Percentiles rank a stretch among this genome's conserved stretches.
Conservation (phyloP, 371 early-diverging fungal genomes). For the Mortierella sp. region DNA sequence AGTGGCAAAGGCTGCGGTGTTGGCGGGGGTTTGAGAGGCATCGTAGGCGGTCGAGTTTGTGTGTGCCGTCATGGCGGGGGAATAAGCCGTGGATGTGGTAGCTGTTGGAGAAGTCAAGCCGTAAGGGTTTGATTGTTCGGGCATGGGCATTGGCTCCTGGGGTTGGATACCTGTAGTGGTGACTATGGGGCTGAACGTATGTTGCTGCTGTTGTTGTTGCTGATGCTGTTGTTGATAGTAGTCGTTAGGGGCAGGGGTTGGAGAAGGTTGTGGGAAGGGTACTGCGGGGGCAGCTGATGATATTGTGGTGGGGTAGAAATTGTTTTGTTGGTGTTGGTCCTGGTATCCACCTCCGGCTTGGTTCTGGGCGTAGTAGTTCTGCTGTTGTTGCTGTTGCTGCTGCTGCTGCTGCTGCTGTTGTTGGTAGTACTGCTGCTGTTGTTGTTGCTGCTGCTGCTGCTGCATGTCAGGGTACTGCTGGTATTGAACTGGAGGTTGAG, state of each 20-base stretch:
- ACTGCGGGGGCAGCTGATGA: neutral
- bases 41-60: neutral
- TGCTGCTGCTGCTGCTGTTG: constrained; percentile 22
- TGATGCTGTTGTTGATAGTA: constrained; percentile 20
- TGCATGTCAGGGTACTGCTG: too few species aligned
- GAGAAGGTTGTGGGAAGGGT: constrained; percentile 19
- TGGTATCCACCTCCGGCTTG: constrained; percentile 16
- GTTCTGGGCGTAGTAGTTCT: constrained; percentile 11
- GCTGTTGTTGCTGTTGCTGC: constrained; percentile 23
- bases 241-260: constrained; percentile 14
- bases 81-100: constrained; percentile 17
- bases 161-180: constrained; percentile 16
- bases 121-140: constrained; percentile 23
- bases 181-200: neutral
- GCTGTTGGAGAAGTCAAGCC: constrained; percentile 1
- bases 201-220: constrained; percentile 18
- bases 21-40: neutral
- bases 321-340: constrained; percentile 20
- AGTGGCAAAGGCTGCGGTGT: neutral
- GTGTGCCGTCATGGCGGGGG: neutral
- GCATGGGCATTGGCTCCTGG: constrained; percentile 28
- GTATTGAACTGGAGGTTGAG: neutral
- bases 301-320: constrained; percentile 25
- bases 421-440: constrained; percentile 20
- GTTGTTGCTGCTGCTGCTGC: constrained; percentile 14